Evolutionary conservation across 208 protist genomes (phyloP), one percentile per base, ranked within the genome.

Genomic region (Trypanosoma scelopori): DNA sequence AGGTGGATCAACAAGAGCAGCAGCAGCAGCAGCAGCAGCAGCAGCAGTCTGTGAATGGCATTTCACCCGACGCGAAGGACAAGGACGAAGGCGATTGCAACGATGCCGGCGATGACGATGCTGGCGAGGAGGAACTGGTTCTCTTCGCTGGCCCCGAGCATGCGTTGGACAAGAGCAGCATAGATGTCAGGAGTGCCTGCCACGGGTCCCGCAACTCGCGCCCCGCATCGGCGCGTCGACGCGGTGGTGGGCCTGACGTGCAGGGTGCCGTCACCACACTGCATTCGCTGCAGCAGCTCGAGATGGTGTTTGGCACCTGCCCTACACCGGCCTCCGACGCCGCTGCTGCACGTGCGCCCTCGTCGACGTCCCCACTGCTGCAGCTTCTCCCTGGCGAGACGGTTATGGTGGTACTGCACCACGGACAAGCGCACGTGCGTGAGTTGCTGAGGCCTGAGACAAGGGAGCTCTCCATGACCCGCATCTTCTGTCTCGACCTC

Each of bases 401-500:
- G 22, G 76, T 90, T 1, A 66, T 93, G 67, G 15, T 90, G 15
- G 52, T 90, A 27, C 60, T 93, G 13, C 72, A 85, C 70, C 65
- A 71, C 18, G 72, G 69, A 30, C 41, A 72, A 32, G 52, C 52
- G 15, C 65, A 66, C 1, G 65, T 79, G 47, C 35, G 45, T 13
- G 69, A 55, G n/a, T 46, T 85, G 13, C 53, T 85, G n/a, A 79
- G 65, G 50, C 48, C 28, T 37, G 39, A 69, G 25, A 92, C 86
- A 13, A 57, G 22, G 52, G 52, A 79, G 22, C 67, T 89, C 16
- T 84, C 81, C 30, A 66, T 77, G 49, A 78, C 80, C 58, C 86
- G 83, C 35, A 69, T 90, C 43, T 93, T 88, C 48, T 76, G 72
- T 22, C 68, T 88, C 13, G 74, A 93, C 56, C 74, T 93, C 30